phyloP scores from a whole-genome alignment of 352 stramenopile species.

The Globisporangium solare region DNA sequence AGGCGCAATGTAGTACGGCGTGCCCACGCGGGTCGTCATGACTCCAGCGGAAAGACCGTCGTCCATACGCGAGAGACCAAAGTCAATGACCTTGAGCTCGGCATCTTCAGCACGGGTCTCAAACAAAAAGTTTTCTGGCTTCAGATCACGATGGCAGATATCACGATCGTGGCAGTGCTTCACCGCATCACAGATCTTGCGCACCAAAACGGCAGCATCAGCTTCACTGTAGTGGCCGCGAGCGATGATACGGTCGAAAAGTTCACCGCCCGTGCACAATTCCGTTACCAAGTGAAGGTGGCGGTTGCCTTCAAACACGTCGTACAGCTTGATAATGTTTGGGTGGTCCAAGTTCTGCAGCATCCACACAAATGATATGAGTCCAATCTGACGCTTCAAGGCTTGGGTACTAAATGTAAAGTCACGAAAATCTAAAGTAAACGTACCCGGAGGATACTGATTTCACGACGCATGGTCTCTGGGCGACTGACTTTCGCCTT shows the following conservation, averaged over 20 bases:
- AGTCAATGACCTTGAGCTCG: constrained; percentile 99
- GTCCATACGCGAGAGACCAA: constrained; percentile 93
- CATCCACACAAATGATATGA: background rate
- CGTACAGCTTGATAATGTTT: constrained; percentile 98
- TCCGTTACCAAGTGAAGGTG: constrained; percentile 98
- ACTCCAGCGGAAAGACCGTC: constrained; percentile 72
- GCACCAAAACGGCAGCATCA: constrained; percentile 93
- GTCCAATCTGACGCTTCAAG: no score
- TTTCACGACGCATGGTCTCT: constrained; percentile 94
- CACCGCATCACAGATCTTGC: constrained; percentile 95
- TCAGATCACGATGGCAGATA: constrained; percentile 97
- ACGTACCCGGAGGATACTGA: constrained; percentile 84
- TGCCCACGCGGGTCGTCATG: constrained; percentile 96
- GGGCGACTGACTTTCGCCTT: constrained; percentile 95
- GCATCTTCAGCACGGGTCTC: constrained; percentile 85
- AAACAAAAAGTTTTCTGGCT: constrained; percentile 97
- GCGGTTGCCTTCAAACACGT: constrained; percentile 96
- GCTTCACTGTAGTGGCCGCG: constrained; percentile 95
- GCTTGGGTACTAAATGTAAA: no score
- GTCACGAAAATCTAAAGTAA: background rate
- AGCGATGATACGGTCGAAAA: constrained; percentile 92
- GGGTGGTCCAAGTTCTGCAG: constrained; percentile 87
- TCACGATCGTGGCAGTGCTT: constrained; percentile 97
- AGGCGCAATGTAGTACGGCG: constrained; percentile 93
- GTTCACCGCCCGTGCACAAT: constrained; percentile 96